Evolutionary conservation across 1,139 yeast species (phyloP).

Genomic region (Blastobotrys elegans): DNA sequence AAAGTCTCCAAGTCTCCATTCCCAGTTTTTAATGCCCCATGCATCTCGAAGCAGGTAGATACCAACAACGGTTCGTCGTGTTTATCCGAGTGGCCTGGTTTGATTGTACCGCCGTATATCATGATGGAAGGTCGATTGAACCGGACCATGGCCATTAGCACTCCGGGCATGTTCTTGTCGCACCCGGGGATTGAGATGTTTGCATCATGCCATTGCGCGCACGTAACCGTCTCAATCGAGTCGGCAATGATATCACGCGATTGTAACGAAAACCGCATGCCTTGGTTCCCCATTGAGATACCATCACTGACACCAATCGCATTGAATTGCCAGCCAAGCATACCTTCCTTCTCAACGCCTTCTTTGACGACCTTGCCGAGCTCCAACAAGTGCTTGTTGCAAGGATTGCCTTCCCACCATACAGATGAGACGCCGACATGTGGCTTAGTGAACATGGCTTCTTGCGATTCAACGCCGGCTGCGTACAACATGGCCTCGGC

Average conservation of each 20-base stretch:
- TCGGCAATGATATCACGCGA: conserved; percentile 93
- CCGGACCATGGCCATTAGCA: conserved; percentile 91
- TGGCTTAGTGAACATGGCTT: conserved; percentile 58
- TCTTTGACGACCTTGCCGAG: conserved; percentile 69
- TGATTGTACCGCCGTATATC: conserved; percentile 92
- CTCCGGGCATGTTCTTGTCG: conserved; percentile 96
- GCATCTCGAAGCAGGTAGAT: conserved; percentile 85
- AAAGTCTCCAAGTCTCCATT: conserved; percentile 68
- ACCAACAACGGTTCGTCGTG: conserved; percentile 61
- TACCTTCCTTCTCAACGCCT: conserved; percentile 76
- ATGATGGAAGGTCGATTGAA: conserved; percentile 88
- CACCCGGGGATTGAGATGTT: conserved; percentile 87
- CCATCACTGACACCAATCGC: conserved; percentile 95
- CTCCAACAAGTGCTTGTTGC: conserved; percentile 89
- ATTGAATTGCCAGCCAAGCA: conserved; percentile 92
- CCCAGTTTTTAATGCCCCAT: conserved; percentile 74
- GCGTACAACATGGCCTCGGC: conserved; percentile 93
- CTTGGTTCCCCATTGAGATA: conserved; percentile 91
- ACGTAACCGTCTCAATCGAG: conserved; percentile 85
- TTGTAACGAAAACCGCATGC: conserved; percentile 92
- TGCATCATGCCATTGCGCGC: conserved; percentile 94
- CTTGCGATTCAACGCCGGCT: conserved; percentile 74
- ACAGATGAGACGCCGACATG: conserved; percentile 94
- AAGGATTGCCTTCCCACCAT: conserved; percentile 98
- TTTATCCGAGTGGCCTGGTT: conserved; percentile 75